Percentiles rank a stretch among this genome's conserved stretches.
Conservation (phyloP, 1,284 basidiomycete species). For the Mycosarcoma mackinlayi region DNA sequence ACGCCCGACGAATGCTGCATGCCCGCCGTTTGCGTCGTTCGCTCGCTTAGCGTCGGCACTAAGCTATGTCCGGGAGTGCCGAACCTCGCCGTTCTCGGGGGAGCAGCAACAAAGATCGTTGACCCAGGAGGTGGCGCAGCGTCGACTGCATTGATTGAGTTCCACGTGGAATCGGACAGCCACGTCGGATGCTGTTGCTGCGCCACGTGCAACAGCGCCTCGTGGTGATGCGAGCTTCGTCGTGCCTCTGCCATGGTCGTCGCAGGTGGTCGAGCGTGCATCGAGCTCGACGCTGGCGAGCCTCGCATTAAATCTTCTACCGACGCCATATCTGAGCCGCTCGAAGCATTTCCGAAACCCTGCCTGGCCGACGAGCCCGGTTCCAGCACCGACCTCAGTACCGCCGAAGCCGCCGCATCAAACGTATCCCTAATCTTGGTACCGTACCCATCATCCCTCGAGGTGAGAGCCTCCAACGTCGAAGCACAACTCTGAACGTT, state of each 20-base stretch:
- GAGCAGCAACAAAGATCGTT: constrained; percentile 46
- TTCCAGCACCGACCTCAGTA: constrained; percentile 33
- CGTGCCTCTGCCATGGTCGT: background rate
- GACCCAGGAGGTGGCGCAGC: constrained; percentile 41
- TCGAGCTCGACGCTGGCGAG: background rate
- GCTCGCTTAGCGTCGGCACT: constrained; percentile 36
- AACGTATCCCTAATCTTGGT: constrained; percentile 39
- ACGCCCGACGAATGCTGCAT: background rate
- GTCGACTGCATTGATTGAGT: constrained; percentile 34
- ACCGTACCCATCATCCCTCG: constrained; percentile 39
- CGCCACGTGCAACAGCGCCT: constrained; percentile 22
- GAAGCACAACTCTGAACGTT: constrained; percentile 51
- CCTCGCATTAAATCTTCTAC: constrained; percentile 26
- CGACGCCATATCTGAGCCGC: constrained; percentile 1
- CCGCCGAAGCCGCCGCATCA: constrained; percentile 40
- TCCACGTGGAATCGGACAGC: constrained; percentile 50
- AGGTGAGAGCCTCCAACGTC: constrained; percentile 43
- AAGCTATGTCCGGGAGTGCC: constrained; percentile 27
- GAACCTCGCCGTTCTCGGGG: constrained; percentile 23
- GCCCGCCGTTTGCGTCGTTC: constrained; percentile 26
- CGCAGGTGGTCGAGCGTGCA: background rate
- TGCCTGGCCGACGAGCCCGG: too few relatives aligned
- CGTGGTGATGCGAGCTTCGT: constrained; percentile 19
- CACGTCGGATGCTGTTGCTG: constrained; percentile 36
- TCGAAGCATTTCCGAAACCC: background rate